Evolutionary conservation across 2,329 filamentous ascomycete species (phyloP).

Genomic region (Fusarium piperis): DNA sequence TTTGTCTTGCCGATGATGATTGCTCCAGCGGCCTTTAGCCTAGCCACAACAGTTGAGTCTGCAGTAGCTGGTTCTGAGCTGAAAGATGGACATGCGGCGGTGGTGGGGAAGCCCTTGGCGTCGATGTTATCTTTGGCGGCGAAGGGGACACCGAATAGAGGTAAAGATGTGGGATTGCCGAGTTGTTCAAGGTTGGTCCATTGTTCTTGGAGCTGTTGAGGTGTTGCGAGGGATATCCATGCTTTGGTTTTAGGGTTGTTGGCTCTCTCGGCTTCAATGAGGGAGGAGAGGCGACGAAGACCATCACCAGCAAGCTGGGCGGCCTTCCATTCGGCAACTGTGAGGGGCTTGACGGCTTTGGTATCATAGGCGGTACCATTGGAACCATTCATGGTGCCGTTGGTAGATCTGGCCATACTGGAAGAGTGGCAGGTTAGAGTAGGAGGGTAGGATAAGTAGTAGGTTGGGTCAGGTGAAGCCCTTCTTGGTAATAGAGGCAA

Average conservation of each 20-base stretch:
- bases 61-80: constrained; percentile 54
- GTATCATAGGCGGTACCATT: not conserved
- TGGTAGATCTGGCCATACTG: not conserved
- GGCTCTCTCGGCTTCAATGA: constrained; percentile 34
- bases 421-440: not conserved
- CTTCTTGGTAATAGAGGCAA: not conserved
- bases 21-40: constrained; percentile 62
- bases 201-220: constrained; percentile 37
- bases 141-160: constrained; percentile 67
- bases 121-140: constrained; percentile 68
- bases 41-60: constrained; percentile 59
- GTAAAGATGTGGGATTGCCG: constrained; percentile 43
- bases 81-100: constrained; percentile 61
- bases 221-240: constrained; percentile 47
- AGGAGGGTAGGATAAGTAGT: not conserved
- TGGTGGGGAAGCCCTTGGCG: constrained; percentile 60
- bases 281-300: constrained; percentile 40
- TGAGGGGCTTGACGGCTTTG: constrained; percentile 7
- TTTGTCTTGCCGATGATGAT: constrained; percentile 68
- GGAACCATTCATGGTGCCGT: not conserved
- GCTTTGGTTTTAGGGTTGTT: constrained; percentile 37
- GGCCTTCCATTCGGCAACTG: constrained; percentile 41
- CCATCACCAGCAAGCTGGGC: constrained; percentile 38
- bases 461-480: no score
- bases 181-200: constrained; percentile 27